Conservation (phyloP, 2,329 filamentous ascomycete species). For the Colletotrichum sp. region DNA sequence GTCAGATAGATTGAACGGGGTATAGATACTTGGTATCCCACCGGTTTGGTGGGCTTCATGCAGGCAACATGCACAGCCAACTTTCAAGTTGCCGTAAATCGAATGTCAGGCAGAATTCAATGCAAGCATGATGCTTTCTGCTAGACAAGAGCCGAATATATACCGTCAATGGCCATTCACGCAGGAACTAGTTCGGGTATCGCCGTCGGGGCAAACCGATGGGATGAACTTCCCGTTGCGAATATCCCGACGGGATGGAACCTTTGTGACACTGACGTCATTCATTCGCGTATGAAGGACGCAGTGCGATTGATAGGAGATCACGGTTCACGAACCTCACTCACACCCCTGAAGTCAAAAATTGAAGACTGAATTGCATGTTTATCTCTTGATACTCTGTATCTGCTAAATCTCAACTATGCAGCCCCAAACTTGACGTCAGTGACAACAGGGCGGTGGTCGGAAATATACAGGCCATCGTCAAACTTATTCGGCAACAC, state of each 20-base stretch:
- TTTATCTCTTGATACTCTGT: rapidly evolving
- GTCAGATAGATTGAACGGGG: background rate
- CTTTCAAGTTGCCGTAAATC: background rate
- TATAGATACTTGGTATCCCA: background rate
- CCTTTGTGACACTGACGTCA: background rate
- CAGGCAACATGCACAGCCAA: background rate
- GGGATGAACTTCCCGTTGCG: background rate
- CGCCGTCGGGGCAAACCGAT: background rate
- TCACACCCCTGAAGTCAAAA: background rate
- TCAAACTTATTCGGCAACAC: constrained; percentile 29
- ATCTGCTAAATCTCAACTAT: background rate
- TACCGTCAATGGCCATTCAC: background rate
- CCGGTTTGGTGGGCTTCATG: background rate
- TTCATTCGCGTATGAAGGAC: background rate
- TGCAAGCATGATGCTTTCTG: background rate
- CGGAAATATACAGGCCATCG: constrained; percentile 34
- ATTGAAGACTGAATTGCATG: rapidly evolving
- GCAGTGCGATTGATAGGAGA: rapidly evolving
- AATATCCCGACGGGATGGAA: background rate
- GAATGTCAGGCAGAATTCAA: rapidly evolving
- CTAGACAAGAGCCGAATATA: background rate
- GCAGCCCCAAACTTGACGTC: constrained; percentile 24
- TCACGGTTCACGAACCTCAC: background rate
- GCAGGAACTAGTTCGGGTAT: background rate
- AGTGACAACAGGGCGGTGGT: constrained; percentile 34